These are phyloP conservation scores for Pichia pseudocactophila DNA, from an alignment of 805 yeast genomes.

Conservation along the genomic window DNA sequence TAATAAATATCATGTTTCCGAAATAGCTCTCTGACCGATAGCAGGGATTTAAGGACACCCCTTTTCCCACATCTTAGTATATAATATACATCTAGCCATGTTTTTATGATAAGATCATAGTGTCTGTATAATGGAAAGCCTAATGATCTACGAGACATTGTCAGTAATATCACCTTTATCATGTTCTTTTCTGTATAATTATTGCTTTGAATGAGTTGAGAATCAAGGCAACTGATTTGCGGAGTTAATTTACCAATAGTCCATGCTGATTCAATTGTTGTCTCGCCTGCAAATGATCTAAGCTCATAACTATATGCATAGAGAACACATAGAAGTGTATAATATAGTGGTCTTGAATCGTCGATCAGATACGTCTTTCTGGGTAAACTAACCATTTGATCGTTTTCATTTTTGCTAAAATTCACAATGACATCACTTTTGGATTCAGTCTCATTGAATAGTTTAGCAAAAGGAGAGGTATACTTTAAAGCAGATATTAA, in stretches of 20 bases:
- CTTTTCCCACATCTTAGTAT: conserved; percentile 63
- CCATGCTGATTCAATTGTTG: conserved; percentile 88
- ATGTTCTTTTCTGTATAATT: conserved; percentile 27
- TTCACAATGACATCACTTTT: conserved; percentile 33
- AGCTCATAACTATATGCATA: conserved; percentile 71
- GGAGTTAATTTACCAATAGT: conserved; percentile 81
- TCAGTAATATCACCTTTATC: conserved; percentile 46
- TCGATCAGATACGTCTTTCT: conserved; percentile 48
- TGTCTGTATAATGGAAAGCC: conserved; percentile 75
- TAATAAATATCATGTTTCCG: conserved; percentile 78
- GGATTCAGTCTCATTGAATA: conserved; percentile 28
- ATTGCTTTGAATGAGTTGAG: conserved; percentile 35
- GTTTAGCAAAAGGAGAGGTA: conserved; percentile 38
- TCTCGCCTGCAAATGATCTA: conserved; percentile 61
- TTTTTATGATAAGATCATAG: conserved; percentile 46
- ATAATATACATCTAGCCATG: conserved; percentile 69
- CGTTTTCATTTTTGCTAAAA: conserved; percentile 54
- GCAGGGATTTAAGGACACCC: conserved; percentile 47
- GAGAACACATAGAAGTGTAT: conserved; percentile 55
- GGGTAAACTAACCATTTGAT: conserved; percentile 63
- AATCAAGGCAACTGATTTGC: conserved; percentile 65
- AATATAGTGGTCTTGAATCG: conserved; percentile 47
- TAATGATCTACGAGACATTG: conserved; percentile 64
- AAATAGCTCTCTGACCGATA: conserved; percentile 62
- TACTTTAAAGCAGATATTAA: conserved; percentile 39